phyloP scores from a whole-genome alignment of 352 stramenopile species.

The Phytophthora rubi region DNA sequence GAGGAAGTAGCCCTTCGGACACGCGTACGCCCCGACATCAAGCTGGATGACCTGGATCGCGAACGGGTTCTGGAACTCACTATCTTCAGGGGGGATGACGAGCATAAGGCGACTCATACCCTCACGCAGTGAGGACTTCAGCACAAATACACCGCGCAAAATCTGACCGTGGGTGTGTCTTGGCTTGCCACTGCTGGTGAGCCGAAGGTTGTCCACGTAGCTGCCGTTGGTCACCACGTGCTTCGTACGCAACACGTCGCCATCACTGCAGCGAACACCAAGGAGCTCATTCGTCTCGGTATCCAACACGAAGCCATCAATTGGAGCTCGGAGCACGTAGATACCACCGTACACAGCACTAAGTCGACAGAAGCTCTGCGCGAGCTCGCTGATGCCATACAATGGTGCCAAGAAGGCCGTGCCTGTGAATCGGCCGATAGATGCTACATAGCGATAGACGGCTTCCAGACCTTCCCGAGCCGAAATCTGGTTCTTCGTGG shows the following conservation, averaged over 20 bases:
- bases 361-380: conserved; percentile 89
- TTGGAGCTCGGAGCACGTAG: conserved; percentile 79
- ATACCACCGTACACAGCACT: conserved; percentile 87
- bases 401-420: conserved; percentile 86
- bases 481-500: conserved; percentile 56
- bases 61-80: conserved; percentile 57
- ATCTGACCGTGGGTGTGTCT: conserved; percentile 43
- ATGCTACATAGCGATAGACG: conserved; percentile 71
- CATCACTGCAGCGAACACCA: conserved; percentile 51
- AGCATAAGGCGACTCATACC: conserved; percentile 64
- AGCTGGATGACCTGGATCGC: conserved; percentile 80
- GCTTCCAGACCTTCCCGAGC: conserved; percentile 54
- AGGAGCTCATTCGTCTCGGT: conserved; percentile 35
- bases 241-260: conserved; percentile 48
- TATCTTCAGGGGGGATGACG: conserved; percentile 69
- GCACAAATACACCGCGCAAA: conserved; percentile 65
- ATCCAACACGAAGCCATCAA: conserved; percentile 66
- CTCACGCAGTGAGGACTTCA: conserved; percentile 47
- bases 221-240: conserved; percentile 71
- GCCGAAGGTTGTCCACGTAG: conserved; percentile 43
- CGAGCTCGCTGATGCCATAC: conserved; percentile 88
- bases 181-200: conserved; percentile 1
- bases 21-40: conserved; percentile 68
- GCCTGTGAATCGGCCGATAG: conserved; percentile 85
- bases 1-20: conserved; percentile 60